Base-by-base conservation (phyloP, 2,329 filamentous ascomycete species). In the Pseudocercospora vitis region DNA sequence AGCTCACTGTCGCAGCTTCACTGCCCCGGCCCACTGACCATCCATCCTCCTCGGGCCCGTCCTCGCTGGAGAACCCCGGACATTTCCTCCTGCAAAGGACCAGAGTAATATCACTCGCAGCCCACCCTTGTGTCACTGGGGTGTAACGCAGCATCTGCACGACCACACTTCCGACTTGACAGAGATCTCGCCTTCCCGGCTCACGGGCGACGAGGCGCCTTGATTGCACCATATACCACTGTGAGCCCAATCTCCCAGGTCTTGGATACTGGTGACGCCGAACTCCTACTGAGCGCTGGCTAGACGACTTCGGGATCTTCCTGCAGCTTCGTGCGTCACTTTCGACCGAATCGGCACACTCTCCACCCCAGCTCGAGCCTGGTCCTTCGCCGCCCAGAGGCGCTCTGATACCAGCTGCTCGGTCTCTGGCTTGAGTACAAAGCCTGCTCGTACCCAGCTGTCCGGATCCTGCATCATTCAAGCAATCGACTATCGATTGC, bases 101-200 rank as follows among this genome's bases (percentile, higher is more conserved):
- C 53, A 50, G 51, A 61, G 55, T 49, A 48, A 52, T 53, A 53
- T 45, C 59, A 54, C 50, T 63, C 61, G 60, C 57, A 52, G 53
- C 57, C 59, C 60, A 64, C 57, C 58, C 59, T 64, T 59, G 65
- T 68, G 57, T 55, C 48, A 68, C 67, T 49, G 48, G 50, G 47
- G 65, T 70, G 74, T 74, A 66, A 70, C 73, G 73, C 73, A 66
- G 69, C 71, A 67, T 73, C 72, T 76, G 73, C 74, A 71, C 74
- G 70, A 74, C 73, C 74, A 71, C 71, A 70, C 70, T 71, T 69
- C 60, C 69, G 73, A 74, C 71, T 59, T 64, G 56, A 29, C 68
- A 68, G 68, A 65, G 72, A 68, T 67, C 64, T 65, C 60, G 69
- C 70, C 62, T 56, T 56, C 55, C 65, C 64, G 61, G 50, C 68